These are phyloP conservation scores for Peterozyma toletana DNA, from an alignment of 805 yeast genomes.

Conservation along the genomic window DNA sequence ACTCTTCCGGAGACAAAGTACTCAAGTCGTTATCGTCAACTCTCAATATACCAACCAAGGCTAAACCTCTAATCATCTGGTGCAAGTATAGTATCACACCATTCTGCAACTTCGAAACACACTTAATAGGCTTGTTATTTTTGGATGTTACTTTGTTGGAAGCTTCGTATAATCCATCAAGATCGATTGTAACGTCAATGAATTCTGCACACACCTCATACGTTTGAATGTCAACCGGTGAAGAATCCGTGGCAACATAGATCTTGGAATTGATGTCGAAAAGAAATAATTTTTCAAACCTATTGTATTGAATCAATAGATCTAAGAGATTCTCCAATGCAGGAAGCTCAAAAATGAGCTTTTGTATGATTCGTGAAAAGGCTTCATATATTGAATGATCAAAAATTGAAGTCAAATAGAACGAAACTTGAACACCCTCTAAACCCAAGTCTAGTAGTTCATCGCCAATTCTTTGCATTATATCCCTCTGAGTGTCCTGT, in stretches of 20 bases:
- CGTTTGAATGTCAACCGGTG: constrained; percentile 91
- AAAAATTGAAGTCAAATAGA: constrained; percentile 87
- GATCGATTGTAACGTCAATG: constrained; percentile 87
- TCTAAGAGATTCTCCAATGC: constrained; percentile 84
- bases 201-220: constrained; percentile 97
- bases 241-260: constrained; percentile 92
- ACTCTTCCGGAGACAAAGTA: constrained; percentile 2
- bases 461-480: constrained; percentile 92
- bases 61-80: constrained; percentile 90
- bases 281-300: constrained; percentile 86
- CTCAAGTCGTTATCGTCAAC: constrained; percentile 44
- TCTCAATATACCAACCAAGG: constrained; percentile 81
- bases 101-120: constrained; percentile 71
- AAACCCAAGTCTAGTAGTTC: constrained; percentile 84
- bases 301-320: constrained; percentile 78
- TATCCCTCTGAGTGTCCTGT: constrained; percentile 91
- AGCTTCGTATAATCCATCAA: constrained; percentile 60
- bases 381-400: constrained; percentile 97
- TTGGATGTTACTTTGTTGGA: background rate
- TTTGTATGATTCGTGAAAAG: constrained; percentile 87
- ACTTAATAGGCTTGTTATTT: constrained; percentile 26
- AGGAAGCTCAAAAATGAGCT: constrained; percentile 82
- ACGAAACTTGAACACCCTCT: constrained; percentile 86
- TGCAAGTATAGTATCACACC: constrained; percentile 80
- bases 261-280: constrained; percentile 91